Evolutionary conservation across 257 asterid species (phyloP), one percentile per base, ranked within the genome.

Genomic region (Plantago major): DNA sequence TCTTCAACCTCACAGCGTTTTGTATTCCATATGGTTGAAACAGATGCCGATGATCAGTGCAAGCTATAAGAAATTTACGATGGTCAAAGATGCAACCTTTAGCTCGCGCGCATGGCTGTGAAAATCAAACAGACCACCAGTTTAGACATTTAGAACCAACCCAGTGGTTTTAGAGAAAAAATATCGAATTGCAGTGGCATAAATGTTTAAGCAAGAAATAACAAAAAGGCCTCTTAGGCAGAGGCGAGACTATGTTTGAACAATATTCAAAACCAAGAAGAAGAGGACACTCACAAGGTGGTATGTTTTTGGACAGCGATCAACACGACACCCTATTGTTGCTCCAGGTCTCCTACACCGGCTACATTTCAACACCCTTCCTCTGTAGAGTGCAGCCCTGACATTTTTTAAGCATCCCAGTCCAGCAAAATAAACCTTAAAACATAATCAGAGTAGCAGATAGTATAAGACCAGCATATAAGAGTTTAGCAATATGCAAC

Each of bases 281-380:
- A 52, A 53, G 43, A 62, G 48, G 52, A 61, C 67, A 71, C 99
- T 79, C 71, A 93, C 99, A 68, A 93, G 78, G 73, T 93, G 99
- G 82, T 89, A 93, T 59, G 99, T 93, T 80, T 74, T 93, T 47
- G 99, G 97, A 70, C 99, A 93, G 51, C 99, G 84, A 77, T 93
- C 99, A 71, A 93, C 99, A 67, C 99, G 97, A 69, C 99, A 93
- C 42, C 99, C 99, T 74, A 87, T 89, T 55, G 99, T 93, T 71
- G 99, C 99, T 67, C 99, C 99, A 60, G 96, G 89, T 81, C 92
- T 89, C 78, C 87, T 82, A 71, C 99, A 93, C 46, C 96, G 96
- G 66, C 81, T 90, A 81, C 99, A 93, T 72, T 93, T 93, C 76
- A 89, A 78, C 62, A 76, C 87, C 74, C 92, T 85, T 79, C 99